A percentile compares a stretch with the other conserved stretches of the same genome.
These are phyloP conservation scores for Lagerstroemia speciosa DNA, from an alignment of 345 rosid genomes.

Conservation along the genomic window DNA sequence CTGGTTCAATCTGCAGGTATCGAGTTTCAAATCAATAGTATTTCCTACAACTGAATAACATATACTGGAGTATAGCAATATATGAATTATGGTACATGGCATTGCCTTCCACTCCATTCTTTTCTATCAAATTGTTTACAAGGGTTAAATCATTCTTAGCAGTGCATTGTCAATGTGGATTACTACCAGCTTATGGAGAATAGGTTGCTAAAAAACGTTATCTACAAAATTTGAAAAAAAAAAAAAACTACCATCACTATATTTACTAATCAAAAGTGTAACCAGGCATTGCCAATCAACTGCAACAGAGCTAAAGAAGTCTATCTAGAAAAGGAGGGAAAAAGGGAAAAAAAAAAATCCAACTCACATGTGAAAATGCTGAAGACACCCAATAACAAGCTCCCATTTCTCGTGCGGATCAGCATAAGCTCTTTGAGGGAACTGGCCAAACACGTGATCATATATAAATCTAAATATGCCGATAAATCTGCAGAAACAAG, in stretches of 20 bases:
- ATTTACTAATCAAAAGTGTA: background rate
- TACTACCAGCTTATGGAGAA: background rate
- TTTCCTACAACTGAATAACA: background rate
- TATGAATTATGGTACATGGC: background rate
- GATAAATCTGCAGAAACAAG: constrained; percentile 54
- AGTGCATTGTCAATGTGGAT: background rate
- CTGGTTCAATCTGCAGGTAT: background rate
- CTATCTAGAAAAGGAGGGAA: background rate
- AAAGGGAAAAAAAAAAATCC: constrained; percentile 1
- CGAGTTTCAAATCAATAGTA: background rate
- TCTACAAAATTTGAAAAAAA: background rate
- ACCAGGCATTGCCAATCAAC: background rate
- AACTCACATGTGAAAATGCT: constrained; percentile 86
- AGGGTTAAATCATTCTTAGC: background rate
- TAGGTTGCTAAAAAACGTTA: background rate
- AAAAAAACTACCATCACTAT: background rate
- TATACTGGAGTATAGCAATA: background rate
- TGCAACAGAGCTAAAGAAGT: background rate
- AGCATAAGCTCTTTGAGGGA: constrained; percentile 89
- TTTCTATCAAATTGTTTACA: background rate
- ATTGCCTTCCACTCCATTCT: background rate
- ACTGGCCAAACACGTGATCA: constrained; percentile 89
- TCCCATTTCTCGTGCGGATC: constrained; percentile 97
- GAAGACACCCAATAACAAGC: constrained; percentile 82
- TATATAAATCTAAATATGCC: constrained; percentile 87